A percentile compares a stretch with the other conserved stretches of the same genome.
phyloP scores from a whole-genome alignment of 257 asterid species.

The Solanum bulbocastanum region DNA sequence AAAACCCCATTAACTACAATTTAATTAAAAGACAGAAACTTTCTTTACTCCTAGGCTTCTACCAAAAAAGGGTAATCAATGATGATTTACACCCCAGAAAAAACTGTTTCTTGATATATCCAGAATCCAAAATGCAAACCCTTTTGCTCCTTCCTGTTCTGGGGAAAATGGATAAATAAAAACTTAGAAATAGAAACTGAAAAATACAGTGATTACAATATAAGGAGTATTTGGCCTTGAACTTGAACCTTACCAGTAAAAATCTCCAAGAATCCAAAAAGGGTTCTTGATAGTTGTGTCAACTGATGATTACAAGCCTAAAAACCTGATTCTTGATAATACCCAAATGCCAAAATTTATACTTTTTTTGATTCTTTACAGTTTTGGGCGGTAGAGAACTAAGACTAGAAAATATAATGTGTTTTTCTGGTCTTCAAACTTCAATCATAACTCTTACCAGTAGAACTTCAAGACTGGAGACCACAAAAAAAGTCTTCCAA shows the following conservation, averaged over 20 bases:
- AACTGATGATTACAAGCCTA: neutral
- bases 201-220: neutral
- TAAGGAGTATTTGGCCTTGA: neutral
- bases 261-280: neutral
- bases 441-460: neutral
- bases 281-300: neutral
- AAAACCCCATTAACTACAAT: constrained; percentile 4
- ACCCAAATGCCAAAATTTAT: neutral
- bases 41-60: neutral
- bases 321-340: neutral
- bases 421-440: neutral
- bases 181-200: neutral
- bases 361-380: neutral
- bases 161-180: neutral
- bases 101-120: neutral
- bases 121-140: neutral
- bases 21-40: neutral
- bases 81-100: neutral
- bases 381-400: neutral
- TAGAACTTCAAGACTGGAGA: neutral
- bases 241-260: neutral
- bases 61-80: neutral
- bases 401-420: neutral
- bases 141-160: neutral
- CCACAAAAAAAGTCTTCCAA: neutral